Evolutionary conservation across 768 basidiomycete species (phyloP), one percentile per base, ranked within the genome.

Genomic region (Paxillus ammoniavirescens): DNA sequence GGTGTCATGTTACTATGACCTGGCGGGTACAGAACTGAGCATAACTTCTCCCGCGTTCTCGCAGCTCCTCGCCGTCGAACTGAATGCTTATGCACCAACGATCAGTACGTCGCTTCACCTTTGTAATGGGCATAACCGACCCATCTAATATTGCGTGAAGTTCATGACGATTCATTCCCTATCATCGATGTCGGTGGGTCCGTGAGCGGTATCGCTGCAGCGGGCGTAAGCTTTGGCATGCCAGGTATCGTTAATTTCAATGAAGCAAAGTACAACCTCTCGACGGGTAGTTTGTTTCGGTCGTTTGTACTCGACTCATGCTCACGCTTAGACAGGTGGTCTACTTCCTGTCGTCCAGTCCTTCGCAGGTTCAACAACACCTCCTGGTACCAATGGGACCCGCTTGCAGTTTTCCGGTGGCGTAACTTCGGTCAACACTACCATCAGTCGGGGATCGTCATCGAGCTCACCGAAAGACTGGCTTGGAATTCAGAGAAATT

Each of bases 201-300:
- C 3, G 10, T 63, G 46, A 59, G 61, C 6, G 61, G 61, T 8
- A 51, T 63, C 10, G 37, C 55, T 28, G 49, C 61, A 3, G 55
- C 61, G 6, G 13, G 56, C 12, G 52, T 42, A 21, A 57, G 33
- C 40, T 49, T 44, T 9, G 55, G 55, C 28, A 12, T 8, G 9
- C 28, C 51, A 0, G 62, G 61, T 3, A 48, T 57, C 21, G 43
- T 54, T 2, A 38, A 51, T n/a, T 63, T 63, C 30, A 63, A 63
- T 18, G 55, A 58, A 14, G 61, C 17, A 35, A 31, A 49, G 14
- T 63, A 63, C 23, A 59, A 62, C 18, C 4, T 56, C 8, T 63
- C 61, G 1, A 58, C 59, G 2, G 58, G 58, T 57, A 26, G 26
- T 26, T 26, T 26, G 23, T 26, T 26, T 26, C 6, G 5, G 26